Evolutionary conservation across 2,329 filamentous ascomycete genomes (phyloP).

Genomic region (Harringtonia aguacate): DNA sequence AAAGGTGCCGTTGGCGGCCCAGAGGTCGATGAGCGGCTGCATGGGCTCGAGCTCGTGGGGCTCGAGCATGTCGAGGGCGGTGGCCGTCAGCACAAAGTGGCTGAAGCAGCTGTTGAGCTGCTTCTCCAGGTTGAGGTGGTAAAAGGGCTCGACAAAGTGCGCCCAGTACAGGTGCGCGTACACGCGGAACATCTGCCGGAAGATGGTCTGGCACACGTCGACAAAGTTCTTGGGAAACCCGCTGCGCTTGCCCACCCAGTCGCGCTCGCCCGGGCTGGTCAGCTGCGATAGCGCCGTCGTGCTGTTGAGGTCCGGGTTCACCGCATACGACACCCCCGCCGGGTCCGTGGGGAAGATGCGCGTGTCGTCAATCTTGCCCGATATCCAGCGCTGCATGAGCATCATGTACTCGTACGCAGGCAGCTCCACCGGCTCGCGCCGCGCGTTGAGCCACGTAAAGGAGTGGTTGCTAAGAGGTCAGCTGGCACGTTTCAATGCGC

Average conservation of each 20-base stretch:
- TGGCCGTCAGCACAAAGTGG: conserved; percentile 72
- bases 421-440: conserved; percentile 80
- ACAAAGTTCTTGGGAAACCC: conserved; percentile 89
- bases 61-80: conserved; percentile 71
- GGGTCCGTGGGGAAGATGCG: conserved; percentile 85
- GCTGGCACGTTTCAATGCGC: too few species aligned
- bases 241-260: conserved; percentile 84
- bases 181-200: conserved; percentile 97
- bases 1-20: conserved; percentile 80
- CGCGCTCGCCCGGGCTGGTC: conserved; percentile 45
- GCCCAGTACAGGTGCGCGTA: conserved; percentile 98
- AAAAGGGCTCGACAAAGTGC: conserved; percentile 78
- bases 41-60: conserved; percentile 91
- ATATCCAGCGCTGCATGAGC: conserved; percentile 94
- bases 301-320: conserved; percentile 45
- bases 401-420: conserved; percentile 91
- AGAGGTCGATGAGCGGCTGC: conserved; percentile 87
- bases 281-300: conserved; percentile 52
- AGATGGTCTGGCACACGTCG: conserved; percentile 83
- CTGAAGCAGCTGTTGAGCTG: conserved; percentile 82
- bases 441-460: conserved; percentile 91
- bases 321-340: conserved; percentile 54
- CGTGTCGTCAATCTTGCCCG: conserved; percentile 85
- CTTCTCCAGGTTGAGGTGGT: conserved; percentile 70
- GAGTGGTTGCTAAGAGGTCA: conserved; percentile 60